Evolutionary conservation across 1,139 yeast genomes (phyloP).

Genomic region (Kurtzmaniella quercitrusa): DNA sequence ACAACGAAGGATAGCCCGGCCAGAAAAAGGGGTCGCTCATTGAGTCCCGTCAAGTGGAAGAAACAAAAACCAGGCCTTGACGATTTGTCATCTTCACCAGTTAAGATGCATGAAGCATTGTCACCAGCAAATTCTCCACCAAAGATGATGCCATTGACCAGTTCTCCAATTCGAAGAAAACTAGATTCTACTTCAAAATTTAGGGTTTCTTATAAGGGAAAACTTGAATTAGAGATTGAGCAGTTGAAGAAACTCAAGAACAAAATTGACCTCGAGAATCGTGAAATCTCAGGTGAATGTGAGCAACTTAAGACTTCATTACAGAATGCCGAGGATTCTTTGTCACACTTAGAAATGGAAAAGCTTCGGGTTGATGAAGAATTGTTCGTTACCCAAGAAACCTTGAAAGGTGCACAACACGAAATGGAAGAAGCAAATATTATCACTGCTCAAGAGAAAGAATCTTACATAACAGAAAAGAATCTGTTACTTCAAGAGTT

Average conservation of each 20-base stretch:
- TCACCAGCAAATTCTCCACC: neutral
- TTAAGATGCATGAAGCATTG: neutral
- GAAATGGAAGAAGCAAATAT: conserved; percentile 1
- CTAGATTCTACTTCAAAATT: neutral
- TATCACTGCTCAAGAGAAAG: neutral
- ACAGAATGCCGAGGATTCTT: neutral
- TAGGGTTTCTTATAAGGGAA: conserved; percentile 2
- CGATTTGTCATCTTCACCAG: conserved; percentile 1
- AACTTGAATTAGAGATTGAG: conserved; percentile 2
- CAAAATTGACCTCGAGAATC: conserved; percentile 7
- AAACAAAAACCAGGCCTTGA: neutral
- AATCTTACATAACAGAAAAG: conserved; percentile 1
- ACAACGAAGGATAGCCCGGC: conserved; percentile 1
- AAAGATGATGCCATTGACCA: neutral
- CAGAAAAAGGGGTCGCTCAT: conserved; percentile 4
- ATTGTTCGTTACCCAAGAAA: conserved; percentile 4
- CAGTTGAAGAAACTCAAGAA: conserved; percentile 7
- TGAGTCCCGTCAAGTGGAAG: conserved; percentile 4
- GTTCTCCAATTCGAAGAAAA: conserved; percentile 1
- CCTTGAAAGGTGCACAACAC: conserved; percentile 5
- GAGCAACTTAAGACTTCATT: neutral
- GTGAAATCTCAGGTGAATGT: neutral
- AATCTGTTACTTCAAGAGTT: conserved; percentile 4
- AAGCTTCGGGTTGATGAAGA: neutral
- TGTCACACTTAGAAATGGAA: neutral